Conservation (phyloP, 164 flowering plant species). For the Vitis rotundifolia region DNA sequence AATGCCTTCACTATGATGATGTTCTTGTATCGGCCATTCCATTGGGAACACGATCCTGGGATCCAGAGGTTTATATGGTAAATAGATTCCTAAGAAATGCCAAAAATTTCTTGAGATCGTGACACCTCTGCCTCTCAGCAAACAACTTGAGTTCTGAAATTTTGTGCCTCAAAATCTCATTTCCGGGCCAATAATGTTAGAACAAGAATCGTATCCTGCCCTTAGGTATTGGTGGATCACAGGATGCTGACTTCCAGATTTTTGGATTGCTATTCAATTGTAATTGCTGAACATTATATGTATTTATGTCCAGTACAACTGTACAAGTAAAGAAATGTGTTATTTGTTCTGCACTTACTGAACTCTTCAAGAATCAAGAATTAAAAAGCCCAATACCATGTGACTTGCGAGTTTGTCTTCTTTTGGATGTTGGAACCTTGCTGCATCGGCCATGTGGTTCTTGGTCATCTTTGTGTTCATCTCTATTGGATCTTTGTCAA, state of each 20-base stretch:
- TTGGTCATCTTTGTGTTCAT: no score
- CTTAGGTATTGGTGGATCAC: neutral
- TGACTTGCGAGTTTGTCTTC: no score
- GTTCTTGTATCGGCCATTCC: slow-evolving; percentile 83
- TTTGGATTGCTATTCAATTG: neutral
- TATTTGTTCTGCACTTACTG: neutral
- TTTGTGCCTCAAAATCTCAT: neutral
- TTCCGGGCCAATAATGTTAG: neutral
- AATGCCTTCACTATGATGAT: slow-evolving; percentile 72
- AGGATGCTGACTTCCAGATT: neutral
- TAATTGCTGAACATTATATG: neutral
- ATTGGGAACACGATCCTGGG: slow-evolving; percentile 85
- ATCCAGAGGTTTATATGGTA: slow-evolving; percentile 89
- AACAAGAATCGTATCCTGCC: neutral
- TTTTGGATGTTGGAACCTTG: no score
- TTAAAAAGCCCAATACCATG: no score
- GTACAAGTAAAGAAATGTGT: neutral
- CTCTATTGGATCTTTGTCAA: no score
- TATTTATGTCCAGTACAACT: neutral
- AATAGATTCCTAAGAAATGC: slow-evolving; percentile 8
- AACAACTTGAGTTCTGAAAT: neutral
- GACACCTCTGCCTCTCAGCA: neutral
- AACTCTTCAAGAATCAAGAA: no score
- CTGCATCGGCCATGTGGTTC: no score
- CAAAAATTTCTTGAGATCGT: neutral